phyloP scores from a whole-genome alignment of 23 red algal species.

The Gracilaria caudata region DNA sequence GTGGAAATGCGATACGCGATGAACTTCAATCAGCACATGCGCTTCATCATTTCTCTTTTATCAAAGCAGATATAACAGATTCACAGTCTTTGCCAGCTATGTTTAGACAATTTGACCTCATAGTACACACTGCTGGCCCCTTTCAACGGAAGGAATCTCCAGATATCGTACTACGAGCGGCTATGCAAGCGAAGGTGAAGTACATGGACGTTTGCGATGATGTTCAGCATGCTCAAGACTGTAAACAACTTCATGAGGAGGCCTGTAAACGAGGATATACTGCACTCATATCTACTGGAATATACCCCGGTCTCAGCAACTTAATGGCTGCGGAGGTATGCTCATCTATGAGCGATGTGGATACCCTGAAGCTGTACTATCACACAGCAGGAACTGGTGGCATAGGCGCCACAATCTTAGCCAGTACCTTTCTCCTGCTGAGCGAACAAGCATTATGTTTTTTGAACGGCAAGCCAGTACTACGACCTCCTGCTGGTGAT shows the following conservation, averaged over 20 bases:
- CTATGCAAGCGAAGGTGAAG: conserved; percentile 53
- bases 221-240: conserved; percentile 25
- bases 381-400: conserved; percentile 86
- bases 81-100: conserved; percentile 2
- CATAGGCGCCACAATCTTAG: conserved; percentile 81
- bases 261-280: conserved; percentile 11
- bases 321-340: conserved; percentile 70
- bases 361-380: conserved; percentile 49
- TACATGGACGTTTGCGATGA: conserved; percentile 93
- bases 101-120: conserved; percentile 40
- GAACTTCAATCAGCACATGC: background rate
- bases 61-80: conserved; percentile 46
- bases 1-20: background rate
- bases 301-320: conserved; percentile 88
- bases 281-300: conserved; percentile 77
- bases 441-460: conserved; percentile 51
- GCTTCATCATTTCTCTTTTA: background rate
- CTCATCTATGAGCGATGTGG: background rate
- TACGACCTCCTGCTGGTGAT: conserved; percentile 23
- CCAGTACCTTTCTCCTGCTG: conserved; percentile 68
- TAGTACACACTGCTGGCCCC: conserved; percentile 86
- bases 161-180: conserved; percentile 56
- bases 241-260: conserved; percentile 26
- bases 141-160: conserved; percentile 68
- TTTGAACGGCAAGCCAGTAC: background rate